Base-by-base conservation (phyloP, 2,329 filamentous ascomycete genomes). In the Cladosporium sp. region DNA sequence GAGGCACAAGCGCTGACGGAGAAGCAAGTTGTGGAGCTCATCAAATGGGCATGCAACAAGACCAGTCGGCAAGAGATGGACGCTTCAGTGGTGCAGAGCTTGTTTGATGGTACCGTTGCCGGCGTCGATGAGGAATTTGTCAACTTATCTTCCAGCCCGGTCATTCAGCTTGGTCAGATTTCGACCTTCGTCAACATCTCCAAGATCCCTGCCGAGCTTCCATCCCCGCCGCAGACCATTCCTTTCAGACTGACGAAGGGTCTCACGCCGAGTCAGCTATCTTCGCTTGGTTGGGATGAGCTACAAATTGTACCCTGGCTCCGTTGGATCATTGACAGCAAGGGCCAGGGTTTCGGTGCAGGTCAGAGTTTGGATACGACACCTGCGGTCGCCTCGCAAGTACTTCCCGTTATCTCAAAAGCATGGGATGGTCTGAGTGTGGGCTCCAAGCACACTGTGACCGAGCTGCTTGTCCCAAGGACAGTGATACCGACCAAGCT, bases 301-400 rank as follows among this genome's bases (percentile, higher is more conserved):
- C 80, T 99, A 7, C 92, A 94, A 41, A 86, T 97, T 70, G 87
- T 93, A 3, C 88, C 91, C 28, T 99, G 96, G 95, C 78, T 97
- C 28, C 83, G 87, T 26, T 97, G 90, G 78, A 82, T 99, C 41
- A 80, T 96, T n/a, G 86, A 89, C 65, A 88, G 88, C 15, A 83
- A 86, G 11, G 84, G 86, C 5, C 84, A 85, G 65, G 85, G 85
- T 30, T 80, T 90, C 44, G 74, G 85, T 3, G 81, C 87, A 4
- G 85, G 89, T 1, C 86, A 92, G 71, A 89, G 91, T 75, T 81
- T 98, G 8, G 91, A 89, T 0, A 85, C 84, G 64, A 90, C 88
- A 0, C 79, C 91, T 26, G 85, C 87, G 21, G 96, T 98, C 75
- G 88, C 94, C 8, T 83, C 87, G 0, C 89, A 92, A 69, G 85